A percentile compares a stretch with the other conserved stretches of the same genome.
phyloP scores from a whole-genome alignment of 306 rosid genomes.

The Hippophae gyantsensis region DNA sequence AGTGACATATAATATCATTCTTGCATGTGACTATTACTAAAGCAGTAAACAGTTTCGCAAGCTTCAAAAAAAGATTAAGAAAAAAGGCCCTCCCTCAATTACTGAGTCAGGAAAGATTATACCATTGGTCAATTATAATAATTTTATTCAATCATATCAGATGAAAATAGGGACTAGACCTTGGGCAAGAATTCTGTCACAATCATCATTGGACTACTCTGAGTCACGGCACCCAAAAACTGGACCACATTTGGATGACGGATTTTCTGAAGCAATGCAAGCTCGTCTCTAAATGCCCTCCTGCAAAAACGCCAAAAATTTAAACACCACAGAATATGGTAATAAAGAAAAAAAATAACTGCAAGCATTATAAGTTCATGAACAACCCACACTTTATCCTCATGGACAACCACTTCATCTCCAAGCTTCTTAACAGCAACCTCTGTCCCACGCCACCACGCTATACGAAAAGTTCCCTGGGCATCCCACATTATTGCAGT shows the following conservation, averaged over 20 bases:
- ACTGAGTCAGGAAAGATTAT: too few relatives aligned
- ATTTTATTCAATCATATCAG: neutral
- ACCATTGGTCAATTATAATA: neutral
- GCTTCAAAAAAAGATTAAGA: too few relatives aligned
- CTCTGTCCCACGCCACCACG: constrained; percentile 87
- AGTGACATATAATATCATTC: too few relatives aligned
- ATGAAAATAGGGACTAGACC: constrained; percentile 35
- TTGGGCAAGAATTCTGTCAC: constrained; percentile 94
- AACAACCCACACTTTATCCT: constrained; percentile 79
- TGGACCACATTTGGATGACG: constrained; percentile 96
- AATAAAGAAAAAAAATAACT: neutral
- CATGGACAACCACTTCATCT: constrained; percentile 53
- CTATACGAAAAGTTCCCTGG: constrained; percentile 82
- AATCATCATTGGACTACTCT: constrained; percentile 98
- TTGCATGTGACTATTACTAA: too few relatives aligned
- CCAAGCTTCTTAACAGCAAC: constrained; percentile 82
- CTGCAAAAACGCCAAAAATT: constrained; percentile 38
- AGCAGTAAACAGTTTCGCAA: too few relatives aligned
- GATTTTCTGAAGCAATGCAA: constrained; percentile 82
- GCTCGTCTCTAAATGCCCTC: constrained; percentile 83
- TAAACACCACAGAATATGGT: constrained; percentile 8
- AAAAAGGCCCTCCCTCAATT: too few relatives aligned
- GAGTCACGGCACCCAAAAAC: constrained; percentile 97
- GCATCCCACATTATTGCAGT: constrained; percentile 1
- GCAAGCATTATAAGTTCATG: constrained; percentile 1